These are phyloP conservation scores for Diplodia seriata DNA, from an alignment of 2,329 filamentous ascomycete species.

Conservation along the genomic window DNA sequence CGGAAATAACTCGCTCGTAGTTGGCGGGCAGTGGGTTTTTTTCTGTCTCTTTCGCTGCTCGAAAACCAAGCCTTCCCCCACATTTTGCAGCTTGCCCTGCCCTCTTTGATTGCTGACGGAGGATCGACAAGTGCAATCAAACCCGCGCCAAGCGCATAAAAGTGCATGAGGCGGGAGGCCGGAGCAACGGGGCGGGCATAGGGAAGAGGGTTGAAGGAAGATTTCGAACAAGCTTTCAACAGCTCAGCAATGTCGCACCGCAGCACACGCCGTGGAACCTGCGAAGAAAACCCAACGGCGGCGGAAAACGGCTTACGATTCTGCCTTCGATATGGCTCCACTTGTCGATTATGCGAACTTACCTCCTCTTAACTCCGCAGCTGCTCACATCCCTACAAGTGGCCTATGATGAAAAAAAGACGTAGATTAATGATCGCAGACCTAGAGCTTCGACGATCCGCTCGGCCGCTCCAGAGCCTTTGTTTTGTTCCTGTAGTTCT, in stretches of 20 bases:
- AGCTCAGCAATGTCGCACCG: background rate
- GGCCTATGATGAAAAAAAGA: background rate
- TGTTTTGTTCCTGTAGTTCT: slow-evolving; percentile 68
- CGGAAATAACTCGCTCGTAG: slow-evolving; percentile 8
- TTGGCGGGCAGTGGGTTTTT: background rate
- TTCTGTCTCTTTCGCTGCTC: background rate
- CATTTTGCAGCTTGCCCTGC: background rate
- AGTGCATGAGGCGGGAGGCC: background rate
- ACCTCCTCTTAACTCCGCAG: background rate
- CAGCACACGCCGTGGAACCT: background rate
- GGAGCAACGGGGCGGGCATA: background rate
- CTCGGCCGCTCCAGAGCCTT: slow-evolving; percentile 57
- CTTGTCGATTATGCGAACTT: background rate
- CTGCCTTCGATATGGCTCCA: background rate
- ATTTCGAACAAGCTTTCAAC: background rate
- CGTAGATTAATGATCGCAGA: background rate
- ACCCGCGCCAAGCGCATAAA: background rate
- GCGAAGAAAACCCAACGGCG: background rate
- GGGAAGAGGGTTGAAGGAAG: background rate
- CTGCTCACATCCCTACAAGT: background rate
- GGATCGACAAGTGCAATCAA: background rate
- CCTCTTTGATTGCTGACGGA: background rate
- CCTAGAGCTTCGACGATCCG: slow-evolving; percentile 54
- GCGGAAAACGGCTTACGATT: background rate
- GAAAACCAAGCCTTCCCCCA: background rate